Conservation (phyloP, 1,139 yeast genomes). For the Trichomonascaceae sp. region DNA sequence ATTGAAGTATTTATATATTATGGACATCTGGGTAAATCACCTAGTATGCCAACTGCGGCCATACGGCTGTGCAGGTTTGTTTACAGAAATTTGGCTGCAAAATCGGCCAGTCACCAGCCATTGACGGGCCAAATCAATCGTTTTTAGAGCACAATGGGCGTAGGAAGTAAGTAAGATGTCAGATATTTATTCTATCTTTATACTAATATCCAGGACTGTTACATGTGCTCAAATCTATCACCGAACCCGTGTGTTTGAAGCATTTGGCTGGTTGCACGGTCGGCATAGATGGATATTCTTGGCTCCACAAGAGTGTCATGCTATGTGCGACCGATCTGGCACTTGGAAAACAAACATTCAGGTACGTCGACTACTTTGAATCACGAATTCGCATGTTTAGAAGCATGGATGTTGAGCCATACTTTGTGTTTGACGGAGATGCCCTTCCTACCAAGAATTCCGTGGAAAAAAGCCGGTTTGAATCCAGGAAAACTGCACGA, state of each 20-base stretch:
- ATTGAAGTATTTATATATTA: too few relatives aligned
- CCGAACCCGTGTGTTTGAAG: slow-evolving; percentile 50
- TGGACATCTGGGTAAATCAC: too few relatives aligned
- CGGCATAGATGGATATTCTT: slow-evolving; percentile 93
- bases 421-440: slow-evolving; percentile 92
- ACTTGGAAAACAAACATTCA: slow-evolving; percentile 58
- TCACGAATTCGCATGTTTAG: slow-evolving; percentile 60
- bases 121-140: too few relatives aligned
- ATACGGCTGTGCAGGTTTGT: not conserved
- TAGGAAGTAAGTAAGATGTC: slow-evolving; percentile 5
- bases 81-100: not conserved
- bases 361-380: slow-evolving; percentile 45
- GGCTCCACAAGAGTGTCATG: slow-evolving; percentile 86
- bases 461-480: slow-evolving; percentile 63
- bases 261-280: slow-evolving; percentile 67
- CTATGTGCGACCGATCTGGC: slow-evolving; percentile 84
- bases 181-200: not conserved
- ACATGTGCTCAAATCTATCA: slow-evolving; percentile 68
- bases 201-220: slow-evolving; percentile 71
- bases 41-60: not conserved
- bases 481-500: slow-evolving; percentile 22
- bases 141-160: slow-evolving; percentile 1
- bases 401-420: slow-evolving; percentile 69
- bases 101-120: not conserved
- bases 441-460: slow-evolving; percentile 69